A percentile compares a stretch with the other conserved stretches of the same genome.
These are phyloP conservation scores for Fusarium sp. DNA, from an alignment of 2,329 filamentous ascomycete genomes.

Conservation along the genomic window DNA sequence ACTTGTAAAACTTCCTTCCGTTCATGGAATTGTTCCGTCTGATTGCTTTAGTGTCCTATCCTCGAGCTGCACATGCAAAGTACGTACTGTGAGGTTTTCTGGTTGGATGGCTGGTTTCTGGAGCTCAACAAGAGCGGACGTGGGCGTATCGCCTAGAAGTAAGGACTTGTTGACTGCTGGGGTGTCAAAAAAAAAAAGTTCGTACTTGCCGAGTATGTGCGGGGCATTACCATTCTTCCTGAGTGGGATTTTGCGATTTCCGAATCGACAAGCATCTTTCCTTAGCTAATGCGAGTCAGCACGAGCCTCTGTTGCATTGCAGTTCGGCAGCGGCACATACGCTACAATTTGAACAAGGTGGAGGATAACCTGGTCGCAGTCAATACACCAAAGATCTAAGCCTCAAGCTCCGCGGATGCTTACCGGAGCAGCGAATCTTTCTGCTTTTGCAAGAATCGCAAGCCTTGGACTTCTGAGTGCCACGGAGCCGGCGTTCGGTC, in stretches of 20 bases:
- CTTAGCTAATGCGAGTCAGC: conserved; percentile 28
- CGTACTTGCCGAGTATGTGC: no score
- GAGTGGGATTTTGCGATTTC: conserved; percentile 37
- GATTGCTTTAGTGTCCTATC: background rate
- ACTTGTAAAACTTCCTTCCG: background rate
- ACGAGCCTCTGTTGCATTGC: background rate
- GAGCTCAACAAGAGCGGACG: accelerated
- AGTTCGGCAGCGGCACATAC: conserved; percentile 6
- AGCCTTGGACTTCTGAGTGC: conserved; percentile 40
- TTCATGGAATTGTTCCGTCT: background rate
- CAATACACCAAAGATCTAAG: background rate
- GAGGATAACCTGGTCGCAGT: conserved; percentile 32
- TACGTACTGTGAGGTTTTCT: background rate
- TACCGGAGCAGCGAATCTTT: conserved; percentile 46
- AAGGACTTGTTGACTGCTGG: conserved; percentile 28
- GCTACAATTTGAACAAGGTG: conserved; percentile 38
- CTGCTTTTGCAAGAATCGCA: conserved; percentile 44
- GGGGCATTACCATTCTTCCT: conserved; percentile 36
- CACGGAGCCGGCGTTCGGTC: conserved; percentile 22
- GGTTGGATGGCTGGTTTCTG: background rate
- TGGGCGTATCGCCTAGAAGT: background rate
- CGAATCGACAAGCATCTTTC: conserved; percentile 31
- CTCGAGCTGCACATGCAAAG: accelerated
- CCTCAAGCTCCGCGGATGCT: background rate
- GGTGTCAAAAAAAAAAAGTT: background rate